Base-by-base conservation (phyloP, 2,329 filamentous ascomycete genomes). In the Akanthomyces uredinophilus region DNA sequence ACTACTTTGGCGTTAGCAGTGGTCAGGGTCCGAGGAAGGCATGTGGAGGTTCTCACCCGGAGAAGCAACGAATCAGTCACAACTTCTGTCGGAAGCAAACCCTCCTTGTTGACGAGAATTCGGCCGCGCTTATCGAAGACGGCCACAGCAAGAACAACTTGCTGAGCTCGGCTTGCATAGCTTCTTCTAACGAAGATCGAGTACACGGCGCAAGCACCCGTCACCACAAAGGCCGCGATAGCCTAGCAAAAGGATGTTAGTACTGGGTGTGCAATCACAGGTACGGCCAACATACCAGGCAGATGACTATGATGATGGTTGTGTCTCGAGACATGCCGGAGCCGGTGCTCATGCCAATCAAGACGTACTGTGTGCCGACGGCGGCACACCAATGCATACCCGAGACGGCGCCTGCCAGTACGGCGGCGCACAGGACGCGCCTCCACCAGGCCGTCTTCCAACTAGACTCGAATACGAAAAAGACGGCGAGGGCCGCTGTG, bases 341-440 rank as follows among this genome's bases (percentile, higher is more conserved):
- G 50, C 79, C 71, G 65, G 22, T 47, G 16, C 47, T 41, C 8
- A 16, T 18, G n/a, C 43, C 61, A 6, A 81, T 73, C 57, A 91
- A 73, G 49, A 80, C 80, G 71, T 93, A 95, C 10, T 74, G 72
- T 4, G 90, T 95, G 18, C 90, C 90, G 13, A 84, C 81, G 4
- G 88, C 83, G 37, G 89, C 91, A 61, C 88, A 88, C 89, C 91
- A 96, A 75, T 96, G 91, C 91, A 96, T 95, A 1, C 90, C 90
- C 11, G 88, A 92, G 2, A 95, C 89, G 46, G 89, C 90, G 18
- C 83, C 79, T 10, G 90, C 89, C 46, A 96, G 80, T 20, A 92
- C 74, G 51, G 85, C 75, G 11, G 88, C 88, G 64, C 87, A 90
- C 2, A 87, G 68, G 11, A 82, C 74, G 63, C 91, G 81, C 70